Evolutionary conservation across 139 green algal species (phyloP), one percentile per base, ranked within the genome.

Genomic region (Zygnema cylindricum): DNA sequence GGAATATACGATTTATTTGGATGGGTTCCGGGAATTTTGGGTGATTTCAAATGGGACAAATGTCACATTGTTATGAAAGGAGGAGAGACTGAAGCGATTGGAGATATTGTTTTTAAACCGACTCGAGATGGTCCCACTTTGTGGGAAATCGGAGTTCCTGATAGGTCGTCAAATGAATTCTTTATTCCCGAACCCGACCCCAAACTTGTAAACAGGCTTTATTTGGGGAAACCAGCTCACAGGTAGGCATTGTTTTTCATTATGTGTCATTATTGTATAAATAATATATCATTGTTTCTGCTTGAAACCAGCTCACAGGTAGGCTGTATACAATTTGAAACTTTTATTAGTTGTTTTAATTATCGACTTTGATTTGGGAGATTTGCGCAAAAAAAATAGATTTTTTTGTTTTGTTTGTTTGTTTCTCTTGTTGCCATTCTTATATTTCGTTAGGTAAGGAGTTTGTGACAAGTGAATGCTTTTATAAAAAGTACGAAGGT

Each of bases 1-100:
- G 73, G 73, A 16, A 81, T 40, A 35, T 81, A 81, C 73, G 73
- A 81, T 22, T 22, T 81, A 21, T 81, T 69, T 81, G 73, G 35
- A 35, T 81, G 73, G 73, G 73, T 81, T 16, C 73, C 73, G 21
- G 73, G 73, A 40, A 40, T 81, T 21, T 81, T 54, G 35, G 22
- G 73, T 40, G 73, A 81, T 21, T 81, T 69, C 73, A 81, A 81
- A 40, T 40, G 73, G 21, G 73, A 81, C 22, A 40, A 40, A 35
- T 21, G 23, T 21, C 42, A 40, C 73, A 16, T 81, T 21, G 43
- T 40, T 21, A 21, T 81, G 21, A 43, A 43, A 23, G 35, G 35
- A 22, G 73, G 73, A 21, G 35, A 81, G 73, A 40, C 73, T 21
- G 73, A 69, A 22, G 73, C 42, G 21, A 35, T 81, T 16, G 73